Base-by-base conservation (phyloP, 1,139 yeast genomes). In the Yamadazyma blattariae region DNA sequence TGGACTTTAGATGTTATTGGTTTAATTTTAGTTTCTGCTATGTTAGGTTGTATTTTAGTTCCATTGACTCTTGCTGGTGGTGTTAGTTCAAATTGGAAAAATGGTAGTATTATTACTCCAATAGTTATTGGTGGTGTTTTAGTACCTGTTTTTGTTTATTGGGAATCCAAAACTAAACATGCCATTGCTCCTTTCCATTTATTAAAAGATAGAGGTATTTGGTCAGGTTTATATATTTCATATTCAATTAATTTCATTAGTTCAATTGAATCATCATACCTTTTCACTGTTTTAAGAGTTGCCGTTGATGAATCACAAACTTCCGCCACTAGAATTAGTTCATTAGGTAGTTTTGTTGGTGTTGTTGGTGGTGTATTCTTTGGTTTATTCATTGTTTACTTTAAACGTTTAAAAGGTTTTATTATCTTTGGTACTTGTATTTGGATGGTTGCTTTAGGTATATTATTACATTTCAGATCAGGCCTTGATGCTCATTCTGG, bases 51-150 rank as follows among this genome's bases (percentile, higher is more conserved):
- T 47, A 50, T 65, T 30, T 57, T 66, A 37, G 65, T 58, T 27
- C 71, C 71, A 5, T 56, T 65, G 37, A 64, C 71, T 23, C 46
- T 66, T 27, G 70, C 71, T 15, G 69, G 67, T 32, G 67, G 66
- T 36, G 49, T 51, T 23, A 39, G 48, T 6, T 43, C 52, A 14
- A 52, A 50, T 29, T 65, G 71, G 71, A 33, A 47, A 28, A 40
- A 48, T 30, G 71, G 53, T 14, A 46, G 50, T 32, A 61, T 57
- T 36, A 58, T 65, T 35, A 68, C 55, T 7, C 72, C 72, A 7
- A 47, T 65, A 35, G 64, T 64, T 7, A 37, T 65, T 42, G 71
- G 71, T n/a, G 56, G 51, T 33, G 51, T 54, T n/a, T 50, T 65
- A 20, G 35, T 64, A 24, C 68, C 70, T 7, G 58, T 47, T 3